Percentiles rank a stretch among this genome's conserved stretches.
Conservation (phyloP, 208 protist species). For the Leishmania mexicana region DNA sequence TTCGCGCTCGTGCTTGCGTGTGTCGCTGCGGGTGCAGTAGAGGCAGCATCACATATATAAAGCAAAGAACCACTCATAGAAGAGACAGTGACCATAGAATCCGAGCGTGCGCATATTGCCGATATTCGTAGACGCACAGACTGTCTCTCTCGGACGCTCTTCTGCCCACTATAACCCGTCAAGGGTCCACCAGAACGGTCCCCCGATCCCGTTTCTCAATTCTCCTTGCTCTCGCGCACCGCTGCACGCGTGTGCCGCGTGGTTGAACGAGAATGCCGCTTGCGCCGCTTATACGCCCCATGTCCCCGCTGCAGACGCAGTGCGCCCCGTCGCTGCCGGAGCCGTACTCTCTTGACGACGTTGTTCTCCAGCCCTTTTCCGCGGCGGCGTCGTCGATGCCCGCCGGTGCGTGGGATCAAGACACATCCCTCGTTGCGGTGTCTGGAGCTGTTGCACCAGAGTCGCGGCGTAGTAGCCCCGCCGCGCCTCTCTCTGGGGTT, state of each 20-base stretch:
- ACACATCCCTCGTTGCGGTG: background rate
- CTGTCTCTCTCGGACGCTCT: background rate
- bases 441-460: background rate
- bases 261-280: constrained; percentile 9
- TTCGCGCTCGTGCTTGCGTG: background rate
- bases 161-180: background rate
- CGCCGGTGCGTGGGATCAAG: background rate
- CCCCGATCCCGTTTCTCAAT: background rate
- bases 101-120: background rate
- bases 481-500: background rate
- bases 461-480: background rate
- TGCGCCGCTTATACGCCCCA: constrained; percentile 30
- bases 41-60: background rate
- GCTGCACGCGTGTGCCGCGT: background rate
- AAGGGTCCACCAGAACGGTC: background rate
- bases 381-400: background rate
- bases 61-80: background rate
- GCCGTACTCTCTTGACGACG: constrained; percentile 16
- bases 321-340: constrained; percentile 21
- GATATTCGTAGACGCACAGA: background rate
- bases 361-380: background rate
- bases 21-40: background rate
- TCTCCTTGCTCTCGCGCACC: background rate
- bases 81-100: background rate
- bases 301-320: constrained; percentile 36